Evolutionary conservation across 306 rosid genomes (phyloP).

Genomic region (Pyrus bretschneideri): DNA sequence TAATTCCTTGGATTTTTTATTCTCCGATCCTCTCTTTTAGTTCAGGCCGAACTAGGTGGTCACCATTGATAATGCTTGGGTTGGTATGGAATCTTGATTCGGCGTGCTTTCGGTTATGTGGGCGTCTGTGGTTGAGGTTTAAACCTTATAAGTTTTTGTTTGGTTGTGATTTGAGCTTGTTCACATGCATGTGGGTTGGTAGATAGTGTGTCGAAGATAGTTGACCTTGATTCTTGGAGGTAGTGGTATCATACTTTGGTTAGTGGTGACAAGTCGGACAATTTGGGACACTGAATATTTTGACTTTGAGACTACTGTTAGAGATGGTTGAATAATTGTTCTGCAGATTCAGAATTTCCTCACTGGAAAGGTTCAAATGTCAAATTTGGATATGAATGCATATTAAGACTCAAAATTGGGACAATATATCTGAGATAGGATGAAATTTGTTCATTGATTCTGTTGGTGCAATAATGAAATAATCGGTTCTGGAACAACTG

Average conservation of each 20-base stretch:
- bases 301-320: not conserved
- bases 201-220: not conserved
- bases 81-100: not conserved
- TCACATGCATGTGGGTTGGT: not conserved
- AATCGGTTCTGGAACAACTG: not conserved
- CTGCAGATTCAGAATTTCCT: not conserved
- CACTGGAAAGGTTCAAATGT: not conserved
- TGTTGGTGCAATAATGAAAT: not conserved
- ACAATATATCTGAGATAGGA: not conserved
- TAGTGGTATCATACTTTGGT: not conserved
- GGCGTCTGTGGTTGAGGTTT: not conserved
- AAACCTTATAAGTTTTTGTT: not conserved
- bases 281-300: not conserved
- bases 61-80: not conserved
- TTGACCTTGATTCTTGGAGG: slow-evolving; percentile 3
- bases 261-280: not conserved
- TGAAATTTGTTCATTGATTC: not conserved
- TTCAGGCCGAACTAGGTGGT: not conserved
- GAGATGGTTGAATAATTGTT: not conserved
- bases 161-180: not conserved
- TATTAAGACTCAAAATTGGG: not conserved
- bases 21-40: not conserved
- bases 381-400: not conserved
- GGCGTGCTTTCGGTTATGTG: not conserved
- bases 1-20: not conserved